A percentile compares a stretch with the other conserved stretches of the same genome.
Evolutionary conservation across 192 early-diverging fungal species (phyloP).

Genomic region (Backusella mclennaniae): DNA sequence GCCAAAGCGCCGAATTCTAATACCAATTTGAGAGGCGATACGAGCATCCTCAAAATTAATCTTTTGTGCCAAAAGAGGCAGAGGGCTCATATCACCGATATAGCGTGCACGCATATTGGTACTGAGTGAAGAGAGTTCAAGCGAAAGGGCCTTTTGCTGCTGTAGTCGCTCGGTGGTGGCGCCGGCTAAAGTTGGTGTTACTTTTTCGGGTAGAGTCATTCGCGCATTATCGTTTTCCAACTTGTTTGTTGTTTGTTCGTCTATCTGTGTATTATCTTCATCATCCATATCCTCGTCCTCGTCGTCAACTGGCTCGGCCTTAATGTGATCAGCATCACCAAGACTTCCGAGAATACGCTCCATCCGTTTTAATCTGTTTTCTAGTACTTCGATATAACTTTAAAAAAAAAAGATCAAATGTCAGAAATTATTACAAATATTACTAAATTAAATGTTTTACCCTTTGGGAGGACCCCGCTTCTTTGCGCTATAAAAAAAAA

Average conservation of each 20-base stretch:
- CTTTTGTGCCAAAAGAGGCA: conserved; percentile 29
- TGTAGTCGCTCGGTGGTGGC: background rate
- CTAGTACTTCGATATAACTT: conserved; percentile 34
- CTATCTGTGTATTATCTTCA: background rate
- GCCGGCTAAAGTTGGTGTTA: background rate
- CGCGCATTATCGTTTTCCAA: background rate
- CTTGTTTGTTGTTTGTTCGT: background rate
- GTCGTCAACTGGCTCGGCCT: background rate
- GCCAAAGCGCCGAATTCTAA: conserved; percentile 20
- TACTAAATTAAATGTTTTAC: background rate
- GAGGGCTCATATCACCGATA: conserved; percentile 28
- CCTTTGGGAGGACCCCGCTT: conserved; percentile 38
- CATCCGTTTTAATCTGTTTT: conserved; percentile 37
- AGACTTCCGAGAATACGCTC: conserved; percentile 25
- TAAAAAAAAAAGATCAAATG: background rate
- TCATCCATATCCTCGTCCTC: background rate
- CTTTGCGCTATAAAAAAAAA: conserved; percentile 27
- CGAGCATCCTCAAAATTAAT: conserved; percentile 26
- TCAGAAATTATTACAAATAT: background rate
- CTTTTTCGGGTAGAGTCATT: background rate
- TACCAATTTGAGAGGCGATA: background rate
- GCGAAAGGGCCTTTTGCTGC: background rate
- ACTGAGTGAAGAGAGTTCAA: background rate
- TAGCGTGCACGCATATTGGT: conserved; percentile 15
- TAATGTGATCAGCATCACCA: conserved; percentile 7